Conservation (phyloP, 1,284 basidiomycete genomes). For the Tilletia walkeri region DNA sequence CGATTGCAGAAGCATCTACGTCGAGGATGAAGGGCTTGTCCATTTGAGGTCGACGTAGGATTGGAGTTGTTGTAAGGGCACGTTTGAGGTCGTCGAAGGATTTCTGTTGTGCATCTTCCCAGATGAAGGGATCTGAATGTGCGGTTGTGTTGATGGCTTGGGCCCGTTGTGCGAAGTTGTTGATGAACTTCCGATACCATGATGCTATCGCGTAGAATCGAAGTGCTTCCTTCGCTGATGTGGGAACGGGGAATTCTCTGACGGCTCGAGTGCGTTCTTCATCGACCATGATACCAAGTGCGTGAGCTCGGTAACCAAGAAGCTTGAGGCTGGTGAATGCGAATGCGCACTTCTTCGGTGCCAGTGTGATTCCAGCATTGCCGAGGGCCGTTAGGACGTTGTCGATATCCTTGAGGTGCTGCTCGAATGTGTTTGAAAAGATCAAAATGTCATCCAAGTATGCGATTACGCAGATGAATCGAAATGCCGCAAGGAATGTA, state of each 20-base stretch:
- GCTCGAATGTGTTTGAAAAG: neutral
- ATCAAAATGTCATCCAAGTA: constrained; percentile 16
- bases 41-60: neutral
- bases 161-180: neutral
- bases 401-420: neutral
- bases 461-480: neutral
- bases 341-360: neutral
- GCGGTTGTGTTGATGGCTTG: neutral
- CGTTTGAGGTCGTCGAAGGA: neutral
- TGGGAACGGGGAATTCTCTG: neutral
- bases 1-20: neutral
- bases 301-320: neutral
- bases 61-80: neutral
- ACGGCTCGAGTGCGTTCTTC: neutral
- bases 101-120: neutral
- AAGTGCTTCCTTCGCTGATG: neutral
- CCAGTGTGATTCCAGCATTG: neutral
- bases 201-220: neutral
- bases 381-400: neutral
- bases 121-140: neutral
- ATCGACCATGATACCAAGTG: neutral
- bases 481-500: neutral
- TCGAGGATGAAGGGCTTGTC: neutral
- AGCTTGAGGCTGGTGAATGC: neutral
- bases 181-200: neutral